Conservation (phyloP, 805 yeast genomes). For the Candida insectalens region DNA sequence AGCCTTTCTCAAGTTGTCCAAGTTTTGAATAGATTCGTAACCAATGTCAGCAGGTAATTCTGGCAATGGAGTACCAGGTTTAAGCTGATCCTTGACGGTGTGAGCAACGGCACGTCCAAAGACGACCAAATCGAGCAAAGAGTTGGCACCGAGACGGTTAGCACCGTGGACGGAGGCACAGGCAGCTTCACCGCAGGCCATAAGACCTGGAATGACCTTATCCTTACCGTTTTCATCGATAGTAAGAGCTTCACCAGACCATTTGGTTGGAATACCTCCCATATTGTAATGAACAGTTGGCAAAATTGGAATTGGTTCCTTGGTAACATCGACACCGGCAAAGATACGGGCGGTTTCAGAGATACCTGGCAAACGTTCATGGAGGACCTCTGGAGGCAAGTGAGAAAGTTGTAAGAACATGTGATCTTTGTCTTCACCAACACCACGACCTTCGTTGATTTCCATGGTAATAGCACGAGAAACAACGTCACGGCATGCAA, state of each 20-base stretch:
- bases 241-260: constrained; percentile 90
- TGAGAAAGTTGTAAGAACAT: constrained; percentile 90
- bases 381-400: constrained; percentile 81
- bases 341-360: constrained; percentile 97
- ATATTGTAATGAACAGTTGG: constrained; percentile 99
- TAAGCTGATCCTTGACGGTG: constrained; percentile 74
- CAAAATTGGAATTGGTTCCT: constrained; percentile 96
- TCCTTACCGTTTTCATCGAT: constrained; percentile 83
- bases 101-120: constrained; percentile 98
- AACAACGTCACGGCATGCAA: constrained; percentile 97
- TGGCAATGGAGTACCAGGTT: constrained; percentile 83
- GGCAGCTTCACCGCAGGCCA: constrained; percentile 98
- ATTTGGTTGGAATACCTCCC: constrained; percentile 99
- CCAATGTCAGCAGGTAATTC: constrained; percentile 83
- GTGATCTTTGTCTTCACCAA: constrained; percentile 93
- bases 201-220: constrained; percentile 81
- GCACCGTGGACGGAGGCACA: constrained; percentile 99
- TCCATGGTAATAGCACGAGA: constrained; percentile 98
- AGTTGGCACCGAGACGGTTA: constrained; percentile 97
- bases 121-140: constrained; percentile 90
- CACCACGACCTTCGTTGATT: constrained; percentile 98
- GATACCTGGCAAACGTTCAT: constrained; percentile 97
- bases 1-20: constrained; percentile 82
- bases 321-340: constrained; percentile 99
- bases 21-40: constrained; percentile 78